Base-by-base conservation (phyloP, 1,284 basidiomycete genomes). In the Papiliotrema terrestris region DNA sequence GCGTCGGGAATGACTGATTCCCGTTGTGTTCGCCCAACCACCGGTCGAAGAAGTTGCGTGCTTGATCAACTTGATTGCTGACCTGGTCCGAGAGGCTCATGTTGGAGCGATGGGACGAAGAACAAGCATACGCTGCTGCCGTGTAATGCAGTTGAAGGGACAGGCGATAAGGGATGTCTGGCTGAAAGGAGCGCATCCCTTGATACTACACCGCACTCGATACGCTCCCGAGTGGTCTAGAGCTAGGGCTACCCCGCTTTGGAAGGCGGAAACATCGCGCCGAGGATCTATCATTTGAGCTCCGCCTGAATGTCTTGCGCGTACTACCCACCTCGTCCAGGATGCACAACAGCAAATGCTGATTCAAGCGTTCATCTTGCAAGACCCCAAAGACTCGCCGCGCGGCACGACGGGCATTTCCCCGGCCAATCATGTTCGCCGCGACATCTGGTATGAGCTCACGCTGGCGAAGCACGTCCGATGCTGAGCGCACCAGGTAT, bases 401-500 rank as follows among this genome's bases (percentile, higher is more conserved):
- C 3, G 94, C 92, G 6, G 93, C 95, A 44, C 91, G 83, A 8
- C 92, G 83, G 11, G 94, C 92, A 71, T 98, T 97, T 2, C 90
- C 87, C 23, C 92, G 82, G 9, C 95, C 95, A 60, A 98, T 95
- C 85, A 97, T 91, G 68, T 95, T 97, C 6, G 94, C 91, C 29
- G 90, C 92, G 45, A 97, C 77, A 67, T 97, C 95, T 92, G 48
- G 8, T 9, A 8, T 53, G 17, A 54, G 36, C 14, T 49, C 23
- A 13, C 13, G 6, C 2, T 19, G 17, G 22, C 37, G 38, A 11
- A 11, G 5, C 29, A 32, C 11, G 29, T 6, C 29, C 29, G 29
- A 32, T 41, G 36, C 36, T 37, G 5, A 11, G n/a, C 25, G 13
- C 69, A 90, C 92, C 91, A 67, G 95, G 94, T 59, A 98, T 87